Evolutionary conservation across 352 stramenopile genomes (phyloP), one percentile per base, ranked within the genome.

Genomic region (Globisporangium okanoganense): DNA sequence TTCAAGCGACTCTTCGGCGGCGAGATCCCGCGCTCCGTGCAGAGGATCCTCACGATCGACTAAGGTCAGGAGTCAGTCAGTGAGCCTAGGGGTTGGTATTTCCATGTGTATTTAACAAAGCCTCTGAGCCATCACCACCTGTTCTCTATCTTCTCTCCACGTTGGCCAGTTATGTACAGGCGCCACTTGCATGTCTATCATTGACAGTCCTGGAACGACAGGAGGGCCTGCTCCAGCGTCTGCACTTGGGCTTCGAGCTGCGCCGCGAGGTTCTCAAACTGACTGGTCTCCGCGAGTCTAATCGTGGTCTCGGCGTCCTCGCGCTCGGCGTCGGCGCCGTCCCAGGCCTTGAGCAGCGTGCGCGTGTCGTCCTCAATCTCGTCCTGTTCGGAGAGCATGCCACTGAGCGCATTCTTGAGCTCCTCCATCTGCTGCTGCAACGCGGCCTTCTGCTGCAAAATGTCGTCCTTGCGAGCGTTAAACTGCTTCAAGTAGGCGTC

Each of bases 1-100:
- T 90, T 92, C 65, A 92, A 92, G 66, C 69, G 83, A 35, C 73
- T 92, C 44, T 92, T 92, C 56, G 80, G 83, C 27, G 80, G 80
- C 47, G 76, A 92, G 62, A 89, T 92, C 49, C 80, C 83, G 2
- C 29, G 71, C 20, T 70, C 61, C 8, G 77, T 92, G 31, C 70
- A 84, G 20, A 59, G 72, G 5, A 89, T 89, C 35, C 71, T 92
- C 5, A 56, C 67, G 6, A 82, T 92, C 35, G 33, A 9, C n/a
- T 58, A 9, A 55, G 51, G 14, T 1, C 29, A 33, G 6, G 29
- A n/a, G 20, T 41, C 35, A 31, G 24, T 22, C 25, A 18, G 41
- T 35, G n/a, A 31, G 6, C 38, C n/a, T n/a, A n/a, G n/a, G n/a
- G n/a, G n/a, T n/a, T n/a, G n/a, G n/a, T n/a, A n/a, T n/a, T n/a